Evolutionary conservation across 208 protist genomes (phyloP).

Genomic region (Leptomonas pyrrhocoris): DNA sequence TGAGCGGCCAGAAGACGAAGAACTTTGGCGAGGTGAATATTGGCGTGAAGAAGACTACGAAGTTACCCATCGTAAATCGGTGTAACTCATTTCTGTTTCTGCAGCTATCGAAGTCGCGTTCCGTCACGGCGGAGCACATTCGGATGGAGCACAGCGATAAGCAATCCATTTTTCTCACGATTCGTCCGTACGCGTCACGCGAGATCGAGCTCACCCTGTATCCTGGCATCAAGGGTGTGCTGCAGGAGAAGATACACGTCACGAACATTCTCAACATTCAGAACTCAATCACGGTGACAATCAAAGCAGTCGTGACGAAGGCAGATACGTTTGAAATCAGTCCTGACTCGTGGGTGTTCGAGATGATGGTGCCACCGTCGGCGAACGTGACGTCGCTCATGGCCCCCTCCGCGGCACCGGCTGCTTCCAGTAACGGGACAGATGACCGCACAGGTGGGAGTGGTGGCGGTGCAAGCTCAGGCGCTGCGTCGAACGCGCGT

Average conservation of each 20-base stretch:
- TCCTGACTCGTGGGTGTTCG: conserved; percentile 84
- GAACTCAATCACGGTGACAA: conserved; percentile 65
- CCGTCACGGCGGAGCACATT: conserved; percentile 85
- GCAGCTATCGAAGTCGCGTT: conserved; percentile 77
- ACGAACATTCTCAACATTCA: conserved; percentile 74
- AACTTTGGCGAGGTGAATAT: conserved; percentile 91
- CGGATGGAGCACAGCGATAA: conserved; percentile 79
- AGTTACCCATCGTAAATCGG: conserved; percentile 74
- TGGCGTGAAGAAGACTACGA: conserved; percentile 82
- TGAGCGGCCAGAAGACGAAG: conserved; percentile 84
- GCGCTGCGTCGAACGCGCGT: conserved; percentile 25
- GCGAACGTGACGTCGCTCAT: conserved; percentile 20
- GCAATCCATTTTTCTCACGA: conserved; percentile 61
- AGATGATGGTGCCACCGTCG: conserved; percentile 54
- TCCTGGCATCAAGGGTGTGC: conserved; percentile 82
- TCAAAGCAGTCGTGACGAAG: conserved; percentile 86
- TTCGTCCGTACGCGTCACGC: conserved; percentile 81
- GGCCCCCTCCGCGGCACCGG: not conserved
- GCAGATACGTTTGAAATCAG: conserved; percentile 89
- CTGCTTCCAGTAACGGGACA: not conserved
- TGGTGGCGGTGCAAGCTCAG: not conserved
- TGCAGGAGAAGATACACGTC: conserved; percentile 80
- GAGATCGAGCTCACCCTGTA: conserved; percentile 82
- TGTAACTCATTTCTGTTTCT: conserved; percentile 78
- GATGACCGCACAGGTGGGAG: not conserved